Evolutionary conservation across 306 rosid genomes (phyloP).

Genomic region (Vigna trinervia): DNA sequence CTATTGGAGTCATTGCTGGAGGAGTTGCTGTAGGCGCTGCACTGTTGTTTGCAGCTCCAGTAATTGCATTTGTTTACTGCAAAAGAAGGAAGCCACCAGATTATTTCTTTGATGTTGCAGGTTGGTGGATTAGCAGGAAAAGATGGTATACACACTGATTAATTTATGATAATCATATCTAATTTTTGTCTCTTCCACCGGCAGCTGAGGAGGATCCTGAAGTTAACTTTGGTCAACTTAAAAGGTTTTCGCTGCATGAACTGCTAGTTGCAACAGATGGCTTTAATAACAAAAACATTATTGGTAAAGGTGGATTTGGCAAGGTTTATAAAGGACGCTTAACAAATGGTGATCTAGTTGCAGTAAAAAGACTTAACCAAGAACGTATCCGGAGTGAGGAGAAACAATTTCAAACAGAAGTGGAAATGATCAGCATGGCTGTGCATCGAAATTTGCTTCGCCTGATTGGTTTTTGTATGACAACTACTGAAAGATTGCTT

Average conservation of each 20-base stretch:
- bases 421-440: constrained; percentile 44
- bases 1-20: constrained; percentile 89
- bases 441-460: constrained; percentile 50
- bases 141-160: background rate
- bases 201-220: constrained; percentile 96
- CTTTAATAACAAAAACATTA: constrained; percentile 70
- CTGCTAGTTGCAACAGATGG: constrained; percentile 88
- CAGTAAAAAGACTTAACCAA: constrained; percentile 90
- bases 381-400: constrained; percentile 85
- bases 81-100: constrained; percentile 73
- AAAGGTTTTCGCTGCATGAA: constrained; percentile 85
- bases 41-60: constrained; percentile 84
- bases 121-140: constrained; percentile 56
- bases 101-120: constrained; percentile 90
- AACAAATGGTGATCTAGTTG: constrained; percentile 82
- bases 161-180: constrained; percentile 27
- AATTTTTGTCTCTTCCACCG: constrained; percentile 30
- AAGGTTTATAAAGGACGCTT: constrained; percentile 93
- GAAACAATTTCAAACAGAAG: constrained; percentile 90
- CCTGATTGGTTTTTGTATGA: constrained; percentile 46
- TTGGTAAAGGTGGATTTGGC: constrained; percentile 96
- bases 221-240: constrained; percentile 91
- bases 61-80: constrained; percentile 82
- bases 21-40: constrained; percentile 98
- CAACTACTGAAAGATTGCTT: constrained; percentile 46